Evolutionary conservation across 1,139 yeast genomes (phyloP), one percentile per base, ranked within the genome.

Genomic region (Debaryomycetaceae sp.): DNA sequence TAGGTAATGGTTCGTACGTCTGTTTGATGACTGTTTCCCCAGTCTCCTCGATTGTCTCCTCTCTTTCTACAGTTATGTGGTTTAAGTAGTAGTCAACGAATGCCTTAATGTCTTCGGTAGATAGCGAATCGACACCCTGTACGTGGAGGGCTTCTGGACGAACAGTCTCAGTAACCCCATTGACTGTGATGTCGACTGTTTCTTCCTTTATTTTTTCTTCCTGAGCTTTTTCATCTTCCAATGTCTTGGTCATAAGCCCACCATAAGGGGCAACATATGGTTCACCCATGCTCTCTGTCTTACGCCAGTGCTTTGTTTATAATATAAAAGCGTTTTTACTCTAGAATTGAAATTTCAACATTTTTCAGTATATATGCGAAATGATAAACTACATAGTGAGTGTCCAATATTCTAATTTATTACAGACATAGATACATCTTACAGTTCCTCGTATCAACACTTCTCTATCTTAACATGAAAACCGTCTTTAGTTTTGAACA

Each of bases 101-200:
- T 14, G 72, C 63, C 56, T 81, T 80, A 49, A 86, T 78, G 45
- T 84, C 86, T 39, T 76, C 73, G 2, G 89, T 83, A 37, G 86
- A 78, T 49, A 86, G 67, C 42, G 76, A 80, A 51, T 86, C 89
- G 1, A 86, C 93, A 17, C 95, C 95, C 42, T 67, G 60, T 4
- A 86, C 49, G 45, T 67, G 71, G 24, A 86, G 51, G 0, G 86
- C 78, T 41, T 79, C 81, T 7, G 80, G 78, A 42, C 81, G 53
- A 24, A 66, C 43, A 1, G 54, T 56, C 49, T 68, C 66, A 6
- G 63, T 50, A 38, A 51, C 49, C n/a, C 70, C 68, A 43, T 70
- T 60, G 34, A 64, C 60, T 1, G 45, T 51, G n/a, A 74, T 67
- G 38, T 68, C 69, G 11, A 70, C 62, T 30, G 66, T 57, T 49